Percentiles rank a stretch among this genome's conserved stretches.
Conservation (phyloP, 768 basidiomycete genomes). For the Collybia nuda region DNA sequence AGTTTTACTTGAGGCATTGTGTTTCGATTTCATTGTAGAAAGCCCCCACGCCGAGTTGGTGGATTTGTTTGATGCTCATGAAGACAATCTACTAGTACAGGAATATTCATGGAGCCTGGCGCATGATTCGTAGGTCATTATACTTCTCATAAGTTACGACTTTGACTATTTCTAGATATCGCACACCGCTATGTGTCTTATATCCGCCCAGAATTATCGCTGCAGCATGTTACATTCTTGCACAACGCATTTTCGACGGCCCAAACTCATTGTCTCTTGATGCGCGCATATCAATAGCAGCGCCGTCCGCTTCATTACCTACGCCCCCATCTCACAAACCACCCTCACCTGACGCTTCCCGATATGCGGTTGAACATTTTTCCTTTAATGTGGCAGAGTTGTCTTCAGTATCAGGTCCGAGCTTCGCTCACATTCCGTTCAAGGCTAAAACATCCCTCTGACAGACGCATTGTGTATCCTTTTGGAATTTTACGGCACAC, state of each 20-base stretch:
- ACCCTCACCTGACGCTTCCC: constrained; percentile 65
- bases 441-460: constrained; percentile 6
- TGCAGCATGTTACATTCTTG: constrained; percentile 74
- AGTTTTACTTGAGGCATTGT: constrained; percentile 75
- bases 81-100: constrained; percentile 48
- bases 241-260: constrained; percentile 70
- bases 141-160: constrained; percentile 6
- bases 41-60: constrained; percentile 77
- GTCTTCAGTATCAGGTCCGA: constrained; percentile 57
- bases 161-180: constrained; percentile 49
- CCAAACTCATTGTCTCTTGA: constrained; percentile 74
- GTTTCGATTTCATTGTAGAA: constrained; percentile 81
- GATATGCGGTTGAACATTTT: constrained; percentile 69
- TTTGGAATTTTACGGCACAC: constrained; percentile 71
- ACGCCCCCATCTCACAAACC: constrained; percentile 81
- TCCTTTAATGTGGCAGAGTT: constrained; percentile 62
- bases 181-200: constrained; percentile 76
- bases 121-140: constrained; percentile 73
- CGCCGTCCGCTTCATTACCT: constrained; percentile 75
- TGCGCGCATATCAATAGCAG: constrained; percentile 67
- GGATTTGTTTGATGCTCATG: constrained; percentile 63
- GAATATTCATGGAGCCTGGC: constrained; percentile 86
- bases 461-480: constrained; percentile 66
- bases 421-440: background rate
- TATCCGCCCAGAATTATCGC: constrained; percentile 72